These are phyloP conservation scores for Taphrina deformans DNA, from an alignment of 1,139 yeast genomes.

Conservation along the genomic window DNA sequence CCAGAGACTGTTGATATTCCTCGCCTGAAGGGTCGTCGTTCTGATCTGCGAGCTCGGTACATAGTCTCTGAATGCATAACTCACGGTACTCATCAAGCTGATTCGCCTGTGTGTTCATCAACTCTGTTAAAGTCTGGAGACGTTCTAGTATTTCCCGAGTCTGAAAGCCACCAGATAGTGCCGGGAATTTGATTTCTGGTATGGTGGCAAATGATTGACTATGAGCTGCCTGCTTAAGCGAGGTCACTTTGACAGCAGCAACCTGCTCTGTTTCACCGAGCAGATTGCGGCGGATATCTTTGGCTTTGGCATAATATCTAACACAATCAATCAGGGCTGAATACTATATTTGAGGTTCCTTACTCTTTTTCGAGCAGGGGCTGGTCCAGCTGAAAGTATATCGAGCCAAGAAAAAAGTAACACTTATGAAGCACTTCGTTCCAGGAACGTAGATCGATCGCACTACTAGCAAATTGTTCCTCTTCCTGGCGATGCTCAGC, in stretches of 20 bases:
- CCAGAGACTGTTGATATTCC: slow-evolving; percentile 72
- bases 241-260: slow-evolving; percentile 42
- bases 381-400: slow-evolving; percentile 61
- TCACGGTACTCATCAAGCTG: slow-evolving; percentile 59
- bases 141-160: slow-evolving; percentile 39
- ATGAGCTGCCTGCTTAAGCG: slow-evolving; percentile 36
- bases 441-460: slow-evolving; percentile 46
- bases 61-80: slow-evolving; percentile 52
- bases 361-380: slow-evolving; percentile 47
- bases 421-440: slow-evolving; percentile 69
- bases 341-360: slow-evolving; percentile 60
- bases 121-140: slow-evolving; percentile 41
- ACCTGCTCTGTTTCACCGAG: slow-evolving; percentile 37
- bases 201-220: slow-evolving; percentile 41
- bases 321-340: slow-evolving; percentile 47
- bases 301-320: slow-evolving; percentile 63
- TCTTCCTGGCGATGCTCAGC: neutral
- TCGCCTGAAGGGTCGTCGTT: slow-evolving; percentile 63
- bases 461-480: neutral
- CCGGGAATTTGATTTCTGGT: slow-evolving; percentile 39
- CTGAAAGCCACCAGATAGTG: slow-evolving; percentile 42
- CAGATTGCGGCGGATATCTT: slow-evolving; percentile 53
- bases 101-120: slow-evolving; percentile 60
- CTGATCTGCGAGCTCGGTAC: slow-evolving; percentile 51
- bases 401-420: slow-evolving; percentile 76